Percentiles rank a stretch among this genome's conserved stretches.
Conservation (phyloP, 2,329 filamentous ascomycete genomes). For the Pseudogymnoascus pannorum region DNA sequence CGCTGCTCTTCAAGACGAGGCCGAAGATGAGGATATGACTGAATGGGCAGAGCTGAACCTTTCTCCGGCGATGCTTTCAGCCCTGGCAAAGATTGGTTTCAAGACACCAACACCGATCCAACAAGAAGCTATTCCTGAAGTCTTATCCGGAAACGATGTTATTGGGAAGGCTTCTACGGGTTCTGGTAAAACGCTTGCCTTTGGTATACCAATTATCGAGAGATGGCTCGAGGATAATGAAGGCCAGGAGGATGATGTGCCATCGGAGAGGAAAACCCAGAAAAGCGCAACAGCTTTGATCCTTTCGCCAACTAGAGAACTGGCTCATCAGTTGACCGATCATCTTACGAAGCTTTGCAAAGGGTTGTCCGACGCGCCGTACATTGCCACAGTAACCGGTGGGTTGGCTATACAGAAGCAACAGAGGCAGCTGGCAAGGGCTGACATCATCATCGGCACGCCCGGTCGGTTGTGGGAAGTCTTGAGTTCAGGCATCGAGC, state of each 20-base stretch:
- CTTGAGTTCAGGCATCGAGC: slow-evolving; percentile 63
- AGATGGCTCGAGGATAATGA: slow-evolving; percentile 55
- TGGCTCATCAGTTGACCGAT: slow-evolving; percentile 83
- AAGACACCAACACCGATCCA: slow-evolving; percentile 77
- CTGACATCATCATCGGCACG: slow-evolving; percentile 89
- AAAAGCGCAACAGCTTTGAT: slow-evolving; percentile 64
- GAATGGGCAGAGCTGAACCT: slow-evolving; percentile 71
- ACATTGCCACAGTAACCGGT: slow-evolving; percentile 84
- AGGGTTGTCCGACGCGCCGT: slow-evolving; percentile 52
- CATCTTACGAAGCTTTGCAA: slow-evolving; percentile 72
- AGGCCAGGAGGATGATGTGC: slow-evolving; percentile 34
- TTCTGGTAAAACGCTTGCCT: slow-evolving; percentile 93
- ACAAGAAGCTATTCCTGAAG: slow-evolving; percentile 67
- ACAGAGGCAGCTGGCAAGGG: slow-evolving; percentile 71
- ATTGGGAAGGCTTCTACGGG: slow-evolving; percentile 95
- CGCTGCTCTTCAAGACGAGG: slow-evolving; percentile 42
- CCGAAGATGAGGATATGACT: slow-evolving; percentile 62
- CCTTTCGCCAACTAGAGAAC: slow-evolving; percentile 82
- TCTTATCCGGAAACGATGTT: slow-evolving; percentile 78
- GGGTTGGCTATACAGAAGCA: slow-evolving; percentile 94
- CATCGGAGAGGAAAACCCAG: slow-evolving; percentile 32
- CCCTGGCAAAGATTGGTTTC: slow-evolving; percentile 75
- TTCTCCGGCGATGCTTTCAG: slow-evolving; percentile 62
- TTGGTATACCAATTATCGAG: slow-evolving; percentile 88
- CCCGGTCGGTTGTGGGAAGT: slow-evolving; percentile 94